phyloP scores from a whole-genome alignment of 2,329 filamentous ascomycete genomes.

The Aureobasidium subglaciale region DNA sequence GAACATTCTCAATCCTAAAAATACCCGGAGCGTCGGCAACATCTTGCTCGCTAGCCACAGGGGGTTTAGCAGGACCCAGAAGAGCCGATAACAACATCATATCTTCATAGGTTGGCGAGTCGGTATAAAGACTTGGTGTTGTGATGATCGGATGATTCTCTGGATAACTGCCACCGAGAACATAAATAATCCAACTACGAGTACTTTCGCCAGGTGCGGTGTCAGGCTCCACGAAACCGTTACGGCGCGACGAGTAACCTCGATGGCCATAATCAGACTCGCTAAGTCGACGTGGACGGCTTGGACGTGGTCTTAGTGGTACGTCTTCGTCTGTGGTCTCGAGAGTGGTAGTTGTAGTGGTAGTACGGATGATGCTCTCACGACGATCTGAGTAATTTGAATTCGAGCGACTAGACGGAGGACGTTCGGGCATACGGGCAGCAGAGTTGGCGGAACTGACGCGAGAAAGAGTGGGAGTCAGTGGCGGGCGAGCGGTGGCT shows the following conservation, averaged over 20 bases:
- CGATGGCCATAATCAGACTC: conserved; percentile 48
- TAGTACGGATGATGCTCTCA: conserved; percentile 33
- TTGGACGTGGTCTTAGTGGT: conserved; percentile 28
- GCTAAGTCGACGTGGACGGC: conserved; percentile 49
- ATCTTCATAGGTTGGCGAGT: conserved; percentile 65
- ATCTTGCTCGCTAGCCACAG: conserved; percentile 59
- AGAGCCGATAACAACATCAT: conserved; percentile 63
- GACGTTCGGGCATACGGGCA: conserved; percentile 8
- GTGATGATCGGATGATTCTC: conserved; percentile 65
- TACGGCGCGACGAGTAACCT: conserved; percentile 43
- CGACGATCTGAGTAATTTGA: conserved; percentile 23
- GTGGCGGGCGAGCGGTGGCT: conserved; percentile 53
- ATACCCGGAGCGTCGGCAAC: conserved; percentile 56
- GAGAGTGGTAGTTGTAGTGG: conserved; percentile 21
- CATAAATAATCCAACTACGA: conserved; percentile 65
- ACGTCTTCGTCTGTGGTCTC: conserved; percentile 36
- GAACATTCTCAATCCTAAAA: conserved; percentile 43
- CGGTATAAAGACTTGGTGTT: conserved; percentile 62
- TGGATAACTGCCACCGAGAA: conserved; percentile 61
- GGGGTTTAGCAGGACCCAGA: conserved; percentile 60
- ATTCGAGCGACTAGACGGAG: conserved; percentile 14
- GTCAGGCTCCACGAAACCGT: conserved; percentile 54
- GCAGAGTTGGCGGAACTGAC: conserved; percentile 45
- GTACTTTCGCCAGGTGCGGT: conserved; percentile 51
- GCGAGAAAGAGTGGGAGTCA: conserved; percentile 48